These are phyloP conservation scores for Sambucus nigra DNA, from an alignment of 129 eudicot species.

Conservation along the genomic window DNA sequence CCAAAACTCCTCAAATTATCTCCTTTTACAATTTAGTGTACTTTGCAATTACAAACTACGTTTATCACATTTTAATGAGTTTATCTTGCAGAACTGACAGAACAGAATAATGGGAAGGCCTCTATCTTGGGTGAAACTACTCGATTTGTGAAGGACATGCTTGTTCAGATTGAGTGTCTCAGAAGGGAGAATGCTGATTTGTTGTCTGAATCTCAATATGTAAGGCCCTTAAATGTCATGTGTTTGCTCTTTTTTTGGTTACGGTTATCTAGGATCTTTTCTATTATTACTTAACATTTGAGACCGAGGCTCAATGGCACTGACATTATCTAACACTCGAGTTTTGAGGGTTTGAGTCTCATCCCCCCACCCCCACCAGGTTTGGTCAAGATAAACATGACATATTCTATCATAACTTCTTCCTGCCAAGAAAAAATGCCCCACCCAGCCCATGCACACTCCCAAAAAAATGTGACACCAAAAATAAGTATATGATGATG, in stretches of 20 bases:
- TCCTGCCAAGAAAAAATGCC: no score
- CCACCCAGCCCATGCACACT: no score
- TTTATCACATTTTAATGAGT: neutral
- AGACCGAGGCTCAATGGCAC: no score
- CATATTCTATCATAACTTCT: no score
- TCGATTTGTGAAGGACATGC: constrained; percentile 47
- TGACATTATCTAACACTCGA: no score
- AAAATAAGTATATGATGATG: no score
- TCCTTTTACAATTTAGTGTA: neutral
- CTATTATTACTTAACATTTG: no score
- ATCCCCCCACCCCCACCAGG: no score
- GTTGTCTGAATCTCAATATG: constrained; percentile 66
- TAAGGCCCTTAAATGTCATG: constrained; percentile 24
- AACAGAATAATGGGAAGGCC: constrained; percentile 64
- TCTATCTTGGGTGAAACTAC: constrained; percentile 54
- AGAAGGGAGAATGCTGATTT: constrained; percentile 59
- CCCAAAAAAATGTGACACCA: no score
- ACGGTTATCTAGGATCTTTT: neutral
- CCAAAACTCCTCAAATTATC: constrained; percentile 3
- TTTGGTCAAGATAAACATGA: no score
- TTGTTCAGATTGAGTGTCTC: constrained; percentile 44
- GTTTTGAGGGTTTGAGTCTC: no score
- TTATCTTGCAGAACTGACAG: constrained; percentile 37
- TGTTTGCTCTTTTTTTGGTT: neutral
- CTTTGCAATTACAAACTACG: neutral